Conservation (phyloP, 2,329 filamentous ascomycete species). For the Cladophialophora chaetospira region DNA sequence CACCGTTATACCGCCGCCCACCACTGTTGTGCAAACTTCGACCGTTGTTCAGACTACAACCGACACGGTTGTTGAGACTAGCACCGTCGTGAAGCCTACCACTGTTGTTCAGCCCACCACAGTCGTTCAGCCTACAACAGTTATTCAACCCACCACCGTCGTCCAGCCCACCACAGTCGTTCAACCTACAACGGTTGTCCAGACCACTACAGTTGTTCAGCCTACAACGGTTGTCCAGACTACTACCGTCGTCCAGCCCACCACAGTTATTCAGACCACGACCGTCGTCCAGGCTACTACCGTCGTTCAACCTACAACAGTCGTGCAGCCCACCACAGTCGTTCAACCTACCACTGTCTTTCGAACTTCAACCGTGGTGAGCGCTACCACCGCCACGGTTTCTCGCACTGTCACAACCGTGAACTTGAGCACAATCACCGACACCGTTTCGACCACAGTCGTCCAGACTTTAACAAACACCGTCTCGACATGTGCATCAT, state of each 20-base stretch:
- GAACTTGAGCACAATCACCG: conserved; percentile 8
- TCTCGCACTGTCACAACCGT: conserved; percentile 9
- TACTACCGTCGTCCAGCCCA: neutral
- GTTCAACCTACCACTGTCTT: neutral
- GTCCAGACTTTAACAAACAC: conserved; percentile 15
- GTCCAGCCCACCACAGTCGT: neutral
- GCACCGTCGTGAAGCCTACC: neutral
- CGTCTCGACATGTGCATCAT: conserved; percentile 7
- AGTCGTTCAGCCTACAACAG: neutral
- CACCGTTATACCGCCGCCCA: neutral
- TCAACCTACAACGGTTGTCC: neutral
- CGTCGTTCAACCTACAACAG: neutral
- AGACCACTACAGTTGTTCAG: neutral
- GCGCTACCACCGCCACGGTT: conserved; percentile 13
- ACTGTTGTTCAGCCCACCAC: neutral
- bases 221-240: neutral
- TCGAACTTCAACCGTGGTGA: neutral
- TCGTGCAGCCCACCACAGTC: neutral
- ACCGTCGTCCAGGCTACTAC: neutral
- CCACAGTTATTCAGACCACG: neutral
- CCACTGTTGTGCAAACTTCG: conserved; percentile 1
- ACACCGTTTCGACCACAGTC: conserved; percentile 5
- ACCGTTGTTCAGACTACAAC: conserved; percentile 7
- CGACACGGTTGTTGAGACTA: neutral
- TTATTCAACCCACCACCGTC: neutral